These are phyloP conservation scores for Neophaeococcomyces mojaviensis DNA, from an alignment of 2,329 filamentous ascomycete species.

Conservation along the genomic window DNA sequence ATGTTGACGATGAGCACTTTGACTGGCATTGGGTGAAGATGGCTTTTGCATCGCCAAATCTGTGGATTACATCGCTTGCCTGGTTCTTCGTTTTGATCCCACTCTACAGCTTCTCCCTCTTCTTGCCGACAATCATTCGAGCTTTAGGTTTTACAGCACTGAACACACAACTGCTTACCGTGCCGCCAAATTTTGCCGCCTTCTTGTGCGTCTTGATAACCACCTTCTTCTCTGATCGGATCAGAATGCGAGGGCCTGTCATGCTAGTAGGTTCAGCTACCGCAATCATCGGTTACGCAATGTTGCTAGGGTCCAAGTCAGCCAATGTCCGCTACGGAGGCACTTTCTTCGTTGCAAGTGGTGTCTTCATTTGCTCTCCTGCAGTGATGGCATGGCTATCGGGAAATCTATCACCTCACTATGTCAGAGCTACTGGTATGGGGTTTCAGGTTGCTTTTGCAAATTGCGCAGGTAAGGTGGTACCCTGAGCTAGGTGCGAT, in stretches of 20 bases:
- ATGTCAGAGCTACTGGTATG: conserved; percentile 27
- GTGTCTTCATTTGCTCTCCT: conserved; percentile 22
- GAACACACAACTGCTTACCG: conserved; percentile 23
- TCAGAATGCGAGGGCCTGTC: conserved; percentile 27
- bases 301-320: conserved; percentile 28
- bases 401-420: conserved; percentile 21
- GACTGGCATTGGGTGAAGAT: conserved; percentile 35
- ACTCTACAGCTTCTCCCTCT: conserved; percentile 29
- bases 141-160: conserved; percentile 25
- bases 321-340: conserved; percentile 31
- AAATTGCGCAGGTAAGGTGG: conserved; percentile 37
- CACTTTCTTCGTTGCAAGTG: conserved; percentile 29
- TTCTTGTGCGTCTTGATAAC: conserved; percentile 27
- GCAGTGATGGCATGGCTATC: conserved; percentile 40
- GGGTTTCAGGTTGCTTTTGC: conserved; percentile 57
- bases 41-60: conserved; percentile 26
- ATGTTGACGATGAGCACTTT: conserved; percentile 15
- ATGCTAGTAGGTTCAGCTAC: conserved; percentile 28
- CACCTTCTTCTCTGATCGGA: conserved; percentile 28
- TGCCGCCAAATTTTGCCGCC: conserved; percentile 12
- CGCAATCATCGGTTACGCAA: conserved; percentile 30
- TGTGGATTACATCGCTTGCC: conserved; percentile 23
- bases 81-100: conserved; percentile 19
- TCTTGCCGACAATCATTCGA: conserved; percentile 24
- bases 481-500: not conserved